phyloP scores from a whole-genome alignment of 495 filamentous ascomycete species.

The Penicillium maclennaniae region DNA sequence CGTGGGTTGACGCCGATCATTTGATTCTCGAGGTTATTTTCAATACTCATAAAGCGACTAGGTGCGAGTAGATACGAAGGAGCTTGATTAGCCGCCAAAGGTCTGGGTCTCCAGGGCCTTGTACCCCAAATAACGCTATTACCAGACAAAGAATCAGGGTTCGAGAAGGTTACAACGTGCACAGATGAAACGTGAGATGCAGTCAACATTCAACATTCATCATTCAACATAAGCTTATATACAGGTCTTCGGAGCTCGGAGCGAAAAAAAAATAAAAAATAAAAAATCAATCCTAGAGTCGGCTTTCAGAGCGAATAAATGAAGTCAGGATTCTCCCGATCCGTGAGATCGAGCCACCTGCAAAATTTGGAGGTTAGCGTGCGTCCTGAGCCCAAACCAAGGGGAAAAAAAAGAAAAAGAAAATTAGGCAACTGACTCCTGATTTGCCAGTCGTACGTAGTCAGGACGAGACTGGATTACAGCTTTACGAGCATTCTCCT shows the following conservation, averaged over 20 bases:
- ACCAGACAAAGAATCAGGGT: neutral
- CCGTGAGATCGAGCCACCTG: constrained; percentile 55
- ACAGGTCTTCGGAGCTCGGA: neutral
- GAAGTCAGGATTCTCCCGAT: constrained; percentile 44
- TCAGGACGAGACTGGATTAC: constrained; percentile 47
- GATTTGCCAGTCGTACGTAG: constrained; percentile 64
- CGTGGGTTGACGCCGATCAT: neutral
- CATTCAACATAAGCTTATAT: neutral
- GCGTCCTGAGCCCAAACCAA: neutral
- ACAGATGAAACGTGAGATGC: neutral
- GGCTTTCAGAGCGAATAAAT: constrained; percentile 29
- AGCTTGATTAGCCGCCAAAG: neutral
- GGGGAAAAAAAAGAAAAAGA: neutral
- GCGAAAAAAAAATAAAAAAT: neutral
- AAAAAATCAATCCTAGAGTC: neutral
- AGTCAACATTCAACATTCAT: neutral
- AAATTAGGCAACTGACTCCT: constrained; percentile 51
- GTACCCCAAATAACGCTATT: neutral
- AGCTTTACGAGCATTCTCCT: constrained; percentile 60
- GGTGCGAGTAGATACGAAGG: neutral
- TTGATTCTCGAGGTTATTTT: neutral
- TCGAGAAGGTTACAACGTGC: neutral
- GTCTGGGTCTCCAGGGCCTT: neutral
- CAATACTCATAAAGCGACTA: neutral
- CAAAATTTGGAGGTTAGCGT: constrained; percentile 6